Base-by-base conservation (phyloP, 2,329 filamentous ascomycete species). In the Colletotrichum godetiae region DNA sequence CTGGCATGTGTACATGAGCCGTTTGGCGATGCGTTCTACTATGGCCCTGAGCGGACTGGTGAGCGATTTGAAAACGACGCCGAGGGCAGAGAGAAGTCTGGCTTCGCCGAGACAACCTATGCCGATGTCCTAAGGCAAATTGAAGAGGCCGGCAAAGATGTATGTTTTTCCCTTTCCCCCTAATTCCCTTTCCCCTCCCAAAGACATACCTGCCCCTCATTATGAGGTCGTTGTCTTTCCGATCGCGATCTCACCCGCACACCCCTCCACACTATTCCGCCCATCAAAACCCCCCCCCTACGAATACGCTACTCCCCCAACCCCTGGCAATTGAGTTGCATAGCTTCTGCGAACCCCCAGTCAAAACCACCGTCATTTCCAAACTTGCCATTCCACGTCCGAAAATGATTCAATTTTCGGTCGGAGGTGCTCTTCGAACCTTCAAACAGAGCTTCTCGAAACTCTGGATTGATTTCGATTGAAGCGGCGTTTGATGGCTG, bases 11-110 rank as follows among this genome's bases (percentile, higher is more conserved):
- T 97, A 78, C 97, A 98, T 83, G 97, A 99, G 86, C 97, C 97
- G 5, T 98, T 98, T 84, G 96, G 96, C 67, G 97, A 98, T 84
- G 94, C 95, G 74, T 98, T 96, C 81, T 98, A 98, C 86, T 98
- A 93, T 80, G 96, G 97, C 65, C 95, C 96, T 7, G 97, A 99
- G 85, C 90, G 94, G 77, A 88, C 98, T 77, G 92, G 93, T 79
- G 86, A 90, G 65, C 91, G 97, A 78, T 99, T 94, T 81, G 92
- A 92, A 79, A 82, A 93, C 57, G 94, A 98, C 76, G 83, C 83
- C 64, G 83, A 84, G 53, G 82, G 84, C 42, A 86, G 91, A 72
- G 78, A 86, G 68, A 84, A 88, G 78, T 93, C 90, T 76, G 93
- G 93, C 67, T 94, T 94, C 78, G 84, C 87, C 56, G 81, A 92